phyloP scores from a whole-genome alignment of 176 grass and related monocot genomes.

The Aegilops speltoides region DNA sequence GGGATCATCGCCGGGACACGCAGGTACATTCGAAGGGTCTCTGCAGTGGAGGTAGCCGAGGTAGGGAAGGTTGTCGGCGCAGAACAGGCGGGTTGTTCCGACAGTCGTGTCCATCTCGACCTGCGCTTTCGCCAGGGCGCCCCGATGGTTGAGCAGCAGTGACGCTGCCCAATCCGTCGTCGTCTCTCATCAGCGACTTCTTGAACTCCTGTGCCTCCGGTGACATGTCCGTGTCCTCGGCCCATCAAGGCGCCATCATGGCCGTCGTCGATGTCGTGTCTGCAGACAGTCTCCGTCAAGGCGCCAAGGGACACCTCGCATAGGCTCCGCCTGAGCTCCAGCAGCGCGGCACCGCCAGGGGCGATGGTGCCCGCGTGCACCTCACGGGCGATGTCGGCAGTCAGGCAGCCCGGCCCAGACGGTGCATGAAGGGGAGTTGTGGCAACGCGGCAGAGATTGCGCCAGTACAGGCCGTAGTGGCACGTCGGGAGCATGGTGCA shows the following conservation, averaged over 20 bases:
- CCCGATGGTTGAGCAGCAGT: conserved; percentile 40
- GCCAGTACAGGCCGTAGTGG: conserved; percentile 18
- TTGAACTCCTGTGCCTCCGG: no score
- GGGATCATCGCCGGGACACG: conserved; percentile 16
- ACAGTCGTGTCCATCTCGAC: neutral
- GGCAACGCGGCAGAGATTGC: conserved; percentile 56
- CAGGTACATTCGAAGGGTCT: conserved; percentile 48
- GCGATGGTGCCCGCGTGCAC: neutral
- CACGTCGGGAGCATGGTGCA: neutral
- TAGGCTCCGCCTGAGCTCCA: no score
- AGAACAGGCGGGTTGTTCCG: no score
- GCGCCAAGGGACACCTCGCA: no score
- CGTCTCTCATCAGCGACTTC: conserved; percentile 4
- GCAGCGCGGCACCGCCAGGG: no score
- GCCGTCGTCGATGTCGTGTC: no score
- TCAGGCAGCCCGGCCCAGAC: conserved; percentile 2
- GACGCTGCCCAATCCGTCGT: no score
- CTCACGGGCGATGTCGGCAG: conserved; percentile 2
- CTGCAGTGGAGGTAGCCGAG: conserved; percentile 36
- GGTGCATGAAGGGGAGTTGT: conserved; percentile 37
- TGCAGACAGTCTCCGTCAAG: no score
- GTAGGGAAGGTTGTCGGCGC: no score
- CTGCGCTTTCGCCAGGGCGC: conserved; percentile 1
- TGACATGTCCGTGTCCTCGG: no score
- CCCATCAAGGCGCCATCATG: no score